Evolutionary conservation across 1,139 yeast species (phyloP), one percentile per base, ranked within the genome.

Genomic region (Magnusiomyces tetraspermus): DNA sequence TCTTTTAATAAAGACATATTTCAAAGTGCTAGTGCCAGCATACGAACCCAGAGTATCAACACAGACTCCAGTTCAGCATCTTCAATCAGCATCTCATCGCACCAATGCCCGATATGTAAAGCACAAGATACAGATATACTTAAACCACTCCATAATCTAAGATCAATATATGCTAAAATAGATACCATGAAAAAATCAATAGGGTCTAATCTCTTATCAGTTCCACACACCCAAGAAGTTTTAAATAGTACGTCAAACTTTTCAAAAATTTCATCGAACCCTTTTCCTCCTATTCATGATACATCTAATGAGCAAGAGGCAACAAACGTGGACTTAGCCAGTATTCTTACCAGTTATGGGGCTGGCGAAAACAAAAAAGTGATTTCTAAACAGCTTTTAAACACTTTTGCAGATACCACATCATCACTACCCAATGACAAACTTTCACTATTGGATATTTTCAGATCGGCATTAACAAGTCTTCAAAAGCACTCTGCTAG

Each of bases 81-180:
- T 23, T 40, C 44, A 15, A 22, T 42, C 31, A 36, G 15, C 15
- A 10, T 36, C 17, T 42, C 45, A 5, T 37, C 28, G 26, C 31
- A 28, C 33, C 33, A 31, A 21, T 53, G 56, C 30, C 52, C 53
- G 2, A 37, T 40, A 19, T 53, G 56, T 31, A 23, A 42, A 13
- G 28, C 48, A 15, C 42, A 42, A 46, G 52, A 26, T 49, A 50
- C 52, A 46, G 55, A 37, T 38, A 47, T 51, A 38, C 55, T 45
- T 21, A 51, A 41, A 17, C 54, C 50, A 19, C 51, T 37, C 38
- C 50, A 37, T 19, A 44, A 45, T 1, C 46, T 54, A 13, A 36
- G 54, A 21, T 46, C 23, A 33, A 42, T 54, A 19, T 48, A 43
- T 42, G 11, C 21, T 11, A 43, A 49, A 26, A 33, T 54, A 10